Evolutionary conservation across 2,329 filamentous ascomycete genomes (phyloP), one percentile per base, ranked within the genome.

Genomic region (Cladophialophora psammophila): DNA sequence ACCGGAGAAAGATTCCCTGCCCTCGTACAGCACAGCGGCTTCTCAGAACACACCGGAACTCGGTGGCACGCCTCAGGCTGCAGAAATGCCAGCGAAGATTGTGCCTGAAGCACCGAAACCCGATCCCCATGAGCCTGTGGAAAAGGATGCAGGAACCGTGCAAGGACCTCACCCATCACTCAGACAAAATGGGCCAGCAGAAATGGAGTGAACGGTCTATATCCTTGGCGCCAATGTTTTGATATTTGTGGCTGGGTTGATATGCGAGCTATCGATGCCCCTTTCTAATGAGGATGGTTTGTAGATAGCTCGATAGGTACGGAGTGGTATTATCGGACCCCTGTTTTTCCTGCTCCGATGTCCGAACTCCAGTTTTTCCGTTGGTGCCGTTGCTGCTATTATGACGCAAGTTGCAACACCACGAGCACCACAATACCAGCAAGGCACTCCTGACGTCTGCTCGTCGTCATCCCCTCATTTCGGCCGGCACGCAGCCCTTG

Each of bases 121-220:
- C 13, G 31, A 34, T 7, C 26, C 53, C 20, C 52, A 57, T 18
- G 55, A 54, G 38, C 64, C 64, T 12, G 60, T 67, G 15, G 64
- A 67, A 45, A 67, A 67, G 36, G 64, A 67, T 20, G 59, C 59
- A 35, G 64, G 53, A 13, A 48, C 53, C 4, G 64, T 63, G 15
- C 38, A 42, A 40, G 58, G 58, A 7, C 42, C 34, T 34, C 59
- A 63, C 8, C 57, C 50, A 15, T 63, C 58, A 18, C 9, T 57
- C 15, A 52, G 34, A n/a, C 59, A 60, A 20, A 38, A 20, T 58
- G 64, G 45, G 36, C 60, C 54, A 5, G 60, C 34, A 13, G 65
- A 67, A 52, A 67, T 64, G 65, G 54, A 59, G 48, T 66, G 34
- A 48, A 38, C 12, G 4, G 40, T 13, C 15, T 42, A 31, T 18